Conservation (phyloP, 2,329 filamentous ascomycete genomes). For the Apiospora koreana region DNA sequence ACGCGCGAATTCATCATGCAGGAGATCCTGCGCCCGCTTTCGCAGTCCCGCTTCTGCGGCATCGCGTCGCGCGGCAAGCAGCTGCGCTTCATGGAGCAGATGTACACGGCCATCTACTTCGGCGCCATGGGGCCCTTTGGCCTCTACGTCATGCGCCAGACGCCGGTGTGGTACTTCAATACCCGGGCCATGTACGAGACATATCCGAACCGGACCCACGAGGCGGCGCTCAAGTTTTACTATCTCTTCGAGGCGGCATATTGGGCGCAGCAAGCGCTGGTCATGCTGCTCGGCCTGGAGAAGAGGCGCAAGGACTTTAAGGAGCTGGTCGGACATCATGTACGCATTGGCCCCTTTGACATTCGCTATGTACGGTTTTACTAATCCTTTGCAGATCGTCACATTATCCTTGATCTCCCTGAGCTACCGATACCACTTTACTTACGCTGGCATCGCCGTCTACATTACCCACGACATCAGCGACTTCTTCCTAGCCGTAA, state of each 20-base stretch:
- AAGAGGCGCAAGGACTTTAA: constrained; percentile 75
- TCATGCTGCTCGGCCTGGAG: constrained; percentile 68
- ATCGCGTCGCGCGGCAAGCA: constrained; percentile 65
- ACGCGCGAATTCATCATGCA: constrained; percentile 78
- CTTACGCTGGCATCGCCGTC: neutral
- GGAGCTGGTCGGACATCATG: constrained; percentile 46
- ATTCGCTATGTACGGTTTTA: neutral
- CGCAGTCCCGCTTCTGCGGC: constrained; percentile 48
- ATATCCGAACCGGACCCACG: constrained; percentile 68
- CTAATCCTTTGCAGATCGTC: neutral
- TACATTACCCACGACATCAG: constrained; percentile 7
- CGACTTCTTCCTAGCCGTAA: constrained; percentile 15
- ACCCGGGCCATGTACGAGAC: constrained; percentile 70
- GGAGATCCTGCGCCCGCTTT: constrained; percentile 64
- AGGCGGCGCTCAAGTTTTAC: constrained; percentile 70
- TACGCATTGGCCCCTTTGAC: constrained; percentile 38
- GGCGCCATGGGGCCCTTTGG: constrained; percentile 66
- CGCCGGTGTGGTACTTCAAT: constrained; percentile 76
- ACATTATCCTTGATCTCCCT: neutral
- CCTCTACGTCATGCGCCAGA: constrained; percentile 69
- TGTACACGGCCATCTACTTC: constrained; percentile 74
- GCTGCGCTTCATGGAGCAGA: constrained; percentile 73
- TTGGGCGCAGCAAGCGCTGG: constrained; percentile 74
- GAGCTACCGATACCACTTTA: constrained; percentile 1
- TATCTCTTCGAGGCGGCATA: constrained; percentile 75